phyloP scores from a whole-genome alignment of 139 green algal species.

The Chlorella sp. region DNA sequence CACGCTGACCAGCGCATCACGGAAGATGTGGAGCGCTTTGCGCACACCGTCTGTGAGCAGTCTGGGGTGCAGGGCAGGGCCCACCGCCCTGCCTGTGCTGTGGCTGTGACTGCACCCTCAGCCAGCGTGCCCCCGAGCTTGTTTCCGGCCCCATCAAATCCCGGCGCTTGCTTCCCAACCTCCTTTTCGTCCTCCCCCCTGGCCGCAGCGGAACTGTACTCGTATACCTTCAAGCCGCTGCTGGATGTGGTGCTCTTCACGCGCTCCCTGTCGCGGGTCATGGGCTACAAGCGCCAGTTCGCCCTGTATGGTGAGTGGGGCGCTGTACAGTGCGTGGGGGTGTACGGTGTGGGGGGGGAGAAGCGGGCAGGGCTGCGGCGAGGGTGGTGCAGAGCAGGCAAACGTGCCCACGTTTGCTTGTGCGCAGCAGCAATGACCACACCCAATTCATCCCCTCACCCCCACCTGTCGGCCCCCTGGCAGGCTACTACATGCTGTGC shows the following conservation, averaged over 20 bases:
- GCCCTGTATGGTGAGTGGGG: conserved; percentile 4
- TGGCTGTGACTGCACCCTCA: too few relatives aligned
- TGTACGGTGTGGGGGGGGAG: background rate
- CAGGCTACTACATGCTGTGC: conserved; percentile 72
- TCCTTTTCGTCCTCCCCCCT: too few relatives aligned
- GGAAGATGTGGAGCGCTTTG: conserved; percentile 96
- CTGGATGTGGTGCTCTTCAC: conserved; percentile 97
- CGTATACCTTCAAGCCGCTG: conserved; percentile 94
- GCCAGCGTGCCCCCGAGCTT: too few relatives aligned
- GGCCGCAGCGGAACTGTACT: conserved; percentile 79
- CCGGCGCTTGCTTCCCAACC: too few relatives aligned
- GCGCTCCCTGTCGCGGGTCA: conserved; percentile 73
- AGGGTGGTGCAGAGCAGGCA: background rate
- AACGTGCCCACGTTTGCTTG: background rate
- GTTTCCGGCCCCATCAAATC: too few relatives aligned
- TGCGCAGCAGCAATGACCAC: too few relatives aligned
- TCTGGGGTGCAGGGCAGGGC: too few relatives aligned
- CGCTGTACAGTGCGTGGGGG: background rate
- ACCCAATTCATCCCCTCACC: background rate
- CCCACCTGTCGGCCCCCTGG: conserved; percentile 36
- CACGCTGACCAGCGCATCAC: conserved; percentile 94
- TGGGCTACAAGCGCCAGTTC: conserved; percentile 89
- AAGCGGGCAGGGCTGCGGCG: background rate
- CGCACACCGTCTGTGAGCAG: conserved; percentile 57
- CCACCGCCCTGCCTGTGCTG: too few relatives aligned